Base-by-base conservation (phyloP, 768 basidiomycete species). In the Suillus plorans region DNA sequence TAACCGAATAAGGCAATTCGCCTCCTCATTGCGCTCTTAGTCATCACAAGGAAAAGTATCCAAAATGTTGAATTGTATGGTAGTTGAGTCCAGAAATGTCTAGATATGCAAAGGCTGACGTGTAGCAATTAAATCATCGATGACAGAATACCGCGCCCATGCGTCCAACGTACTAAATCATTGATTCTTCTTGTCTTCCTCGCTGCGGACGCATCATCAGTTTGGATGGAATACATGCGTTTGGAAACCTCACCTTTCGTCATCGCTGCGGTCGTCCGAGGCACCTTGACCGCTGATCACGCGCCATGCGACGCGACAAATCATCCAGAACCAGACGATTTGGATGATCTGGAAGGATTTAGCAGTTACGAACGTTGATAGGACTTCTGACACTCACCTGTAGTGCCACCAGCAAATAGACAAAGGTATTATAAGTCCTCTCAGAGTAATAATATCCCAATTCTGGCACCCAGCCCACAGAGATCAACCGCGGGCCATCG, bases 211-310 rank as follows among this genome's bases (percentile, higher is more conserved):
- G 47, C 20, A 52, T 37, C 9, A 52, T 34, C 28, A 7, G 10
- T 6, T 22, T 64, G 22, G 31, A 31, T 41, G 22, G 20, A 52
- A 62, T 7, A 41, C 39, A 75, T 16, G 4, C 8, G 25, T 10
- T 42, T 34, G 16, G 12, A 1, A 36, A 10, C 70, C 82, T 74
- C 62, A 89, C 88, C 74, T 80, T 72, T 94, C 93, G 66, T 92
- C 91, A 66, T 97, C 96, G 71, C 93, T 95, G 66, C 96, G 85
- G 25, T 81, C 83, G 68, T 98, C 97, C 37, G 92, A 87, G 2
- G 94, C 95, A 10, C 88, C 90, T 47, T 83, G 79, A 0, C 91
- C 92, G 12, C 78, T 81, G 41, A 96, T 70, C 4, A 96, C 95
- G 34, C 88, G 82, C 77, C 85, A 93, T n/a, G 92, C 92, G 28